phyloP scores from a whole-genome alignment of 352 stramenopile genomes.

The Phytophthora pini region DNA sequence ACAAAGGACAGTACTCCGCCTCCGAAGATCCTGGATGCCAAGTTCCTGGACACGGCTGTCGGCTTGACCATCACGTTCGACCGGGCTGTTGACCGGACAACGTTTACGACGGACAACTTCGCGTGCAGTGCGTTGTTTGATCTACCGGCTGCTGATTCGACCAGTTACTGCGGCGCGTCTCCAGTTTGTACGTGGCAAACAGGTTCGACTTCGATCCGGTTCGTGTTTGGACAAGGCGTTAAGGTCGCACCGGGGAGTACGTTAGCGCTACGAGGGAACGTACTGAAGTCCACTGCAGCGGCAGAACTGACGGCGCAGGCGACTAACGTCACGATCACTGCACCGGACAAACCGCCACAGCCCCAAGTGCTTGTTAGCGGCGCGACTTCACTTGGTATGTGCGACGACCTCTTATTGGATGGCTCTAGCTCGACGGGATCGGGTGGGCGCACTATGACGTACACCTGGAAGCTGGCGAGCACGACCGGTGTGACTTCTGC shows the following conservation, averaged over 20 bases:
- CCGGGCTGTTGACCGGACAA: constrained; percentile 46
- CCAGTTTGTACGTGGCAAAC: constrained; percentile 59
- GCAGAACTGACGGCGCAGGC: constrained; percentile 47
- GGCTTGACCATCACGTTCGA: constrained; percentile 58
- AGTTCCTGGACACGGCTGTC: constrained; percentile 59
- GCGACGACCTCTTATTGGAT: constrained; percentile 67
- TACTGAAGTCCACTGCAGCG: constrained; percentile 58
- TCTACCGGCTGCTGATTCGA: constrained; percentile 32
- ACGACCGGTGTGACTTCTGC: constrained; percentile 25
- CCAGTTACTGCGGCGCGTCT: constrained; percentile 47
- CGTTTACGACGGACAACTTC: constrained; percentile 44
- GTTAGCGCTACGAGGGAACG: constrained; percentile 43
- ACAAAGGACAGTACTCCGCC: constrained; percentile 66
- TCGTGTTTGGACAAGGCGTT: constrained; percentile 53
- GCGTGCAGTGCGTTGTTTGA: constrained; percentile 64
- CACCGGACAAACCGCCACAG: constrained; percentile 49
- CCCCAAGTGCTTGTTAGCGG: constrained; percentile 56
- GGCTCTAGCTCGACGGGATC: constrained; percentile 58
- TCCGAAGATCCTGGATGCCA: constrained; percentile 56
- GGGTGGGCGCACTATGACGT: constrained; percentile 61
- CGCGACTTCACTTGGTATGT: constrained; percentile 56
- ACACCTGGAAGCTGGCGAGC: constrained; percentile 52
- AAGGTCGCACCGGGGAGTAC: constrained; percentile 49
- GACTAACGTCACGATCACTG: constrained; percentile 35
- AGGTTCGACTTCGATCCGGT: constrained; percentile 46